phyloP scores from a whole-genome alignment of 805 yeast species.

The Saturnispora gosingensis region DNA sequence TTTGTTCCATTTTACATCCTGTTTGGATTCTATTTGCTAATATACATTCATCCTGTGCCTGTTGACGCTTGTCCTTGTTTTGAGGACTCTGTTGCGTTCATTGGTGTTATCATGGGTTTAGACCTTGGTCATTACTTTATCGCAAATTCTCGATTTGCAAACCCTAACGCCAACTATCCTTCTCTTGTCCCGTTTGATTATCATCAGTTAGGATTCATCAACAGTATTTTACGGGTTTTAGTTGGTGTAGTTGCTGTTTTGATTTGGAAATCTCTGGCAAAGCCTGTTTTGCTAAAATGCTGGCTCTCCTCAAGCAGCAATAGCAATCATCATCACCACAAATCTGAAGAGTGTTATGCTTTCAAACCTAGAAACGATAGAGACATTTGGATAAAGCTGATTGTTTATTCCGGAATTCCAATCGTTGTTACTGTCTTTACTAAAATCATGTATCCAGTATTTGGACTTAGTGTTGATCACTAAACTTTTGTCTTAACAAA shows the following conservation, averaged over 20 bases:
- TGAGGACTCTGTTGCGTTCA: constrained; percentile 88
- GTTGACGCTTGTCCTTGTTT: constrained; percentile 94
- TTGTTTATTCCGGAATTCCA: constrained; percentile 79
- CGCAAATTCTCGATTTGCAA: constrained; percentile 13
- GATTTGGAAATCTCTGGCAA: constrained; percentile 66
- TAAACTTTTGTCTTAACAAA: background rate
- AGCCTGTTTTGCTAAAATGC: constrained; percentile 49
- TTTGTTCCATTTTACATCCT: constrained; percentile 32
- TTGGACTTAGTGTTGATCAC: constrained; percentile 1
- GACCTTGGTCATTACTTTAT: constrained; percentile 50
- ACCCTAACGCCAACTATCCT: constrained; percentile 9
- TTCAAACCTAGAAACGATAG: constrained; percentile 59
- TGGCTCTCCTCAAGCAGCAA: constrained; percentile 31
- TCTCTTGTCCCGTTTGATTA: constrained; percentile 34
- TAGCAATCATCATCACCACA: background rate
- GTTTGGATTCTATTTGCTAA: constrained; percentile 36
- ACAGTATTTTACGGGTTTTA: constrained; percentile 38
- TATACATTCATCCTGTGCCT: constrained; percentile 72
- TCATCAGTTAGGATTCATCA: constrained; percentile 33
- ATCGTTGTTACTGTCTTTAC: constrained; percentile 34
- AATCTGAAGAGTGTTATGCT: constrained; percentile 31
- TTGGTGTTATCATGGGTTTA: constrained; percentile 77
- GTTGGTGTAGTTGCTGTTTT: constrained; percentile 58
- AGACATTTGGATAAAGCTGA: constrained; percentile 65
- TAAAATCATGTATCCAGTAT: constrained; percentile 1